Evolutionary conservation across 1,284 basidiomycete genomes (phyloP).

Genomic region (Ganoderma multipileum): DNA sequence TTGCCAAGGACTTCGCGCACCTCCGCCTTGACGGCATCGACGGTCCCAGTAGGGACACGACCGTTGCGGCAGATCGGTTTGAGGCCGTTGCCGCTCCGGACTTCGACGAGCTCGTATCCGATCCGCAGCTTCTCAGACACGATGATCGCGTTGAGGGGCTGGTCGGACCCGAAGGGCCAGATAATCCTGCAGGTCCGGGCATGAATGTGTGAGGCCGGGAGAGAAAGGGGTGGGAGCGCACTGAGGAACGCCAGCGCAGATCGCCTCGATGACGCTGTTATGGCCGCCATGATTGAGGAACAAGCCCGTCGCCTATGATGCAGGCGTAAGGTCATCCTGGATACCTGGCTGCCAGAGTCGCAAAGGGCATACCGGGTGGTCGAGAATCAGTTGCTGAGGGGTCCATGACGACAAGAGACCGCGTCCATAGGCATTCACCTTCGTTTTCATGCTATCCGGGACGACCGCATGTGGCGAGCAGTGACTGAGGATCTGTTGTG

Average conservation of each 20-base stretch:
- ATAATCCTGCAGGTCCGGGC: slow-evolving; percentile 11
- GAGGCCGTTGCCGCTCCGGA: slow-evolving; percentile 34
- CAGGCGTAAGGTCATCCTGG: not conserved
- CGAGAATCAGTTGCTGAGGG: slow-evolving; percentile 34
- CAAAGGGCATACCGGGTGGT: slow-evolving; percentile 26
- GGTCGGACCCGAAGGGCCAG: slow-evolving; percentile 37
- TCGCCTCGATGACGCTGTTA: slow-evolving; percentile 31
- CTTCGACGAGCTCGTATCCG: slow-evolving; percentile 40
- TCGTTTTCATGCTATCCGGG: slow-evolving; percentile 22
- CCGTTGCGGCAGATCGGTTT: slow-evolving; percentile 31
- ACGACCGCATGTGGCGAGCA: slow-evolving; percentile 22
- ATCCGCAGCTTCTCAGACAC: slow-evolving; percentile 21
- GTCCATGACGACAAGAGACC: slow-evolving; percentile 29
- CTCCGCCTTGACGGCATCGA: slow-evolving; percentile 32
- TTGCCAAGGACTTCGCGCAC: slow-evolving; percentile 24
- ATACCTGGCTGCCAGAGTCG: not conserved
- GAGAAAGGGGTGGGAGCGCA: slow-evolving; percentile 4
- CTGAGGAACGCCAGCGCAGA: slow-evolving; percentile 31
- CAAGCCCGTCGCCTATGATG: slow-evolving; percentile 31
- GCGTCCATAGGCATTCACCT: slow-evolving; percentile 22
- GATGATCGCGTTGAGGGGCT: slow-evolving; percentile 33
- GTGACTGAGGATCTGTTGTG: slow-evolving; percentile 31
- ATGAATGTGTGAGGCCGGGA: not conserved
- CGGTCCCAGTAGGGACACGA: slow-evolving; percentile 24
- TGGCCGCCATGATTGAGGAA: slow-evolving; percentile 35